Percentiles rank a stretch among this genome's conserved stretches.
phyloP scores from a whole-genome alignment of 2,329 filamentous ascomycete genomes.

The Calycina marina region DNA sequence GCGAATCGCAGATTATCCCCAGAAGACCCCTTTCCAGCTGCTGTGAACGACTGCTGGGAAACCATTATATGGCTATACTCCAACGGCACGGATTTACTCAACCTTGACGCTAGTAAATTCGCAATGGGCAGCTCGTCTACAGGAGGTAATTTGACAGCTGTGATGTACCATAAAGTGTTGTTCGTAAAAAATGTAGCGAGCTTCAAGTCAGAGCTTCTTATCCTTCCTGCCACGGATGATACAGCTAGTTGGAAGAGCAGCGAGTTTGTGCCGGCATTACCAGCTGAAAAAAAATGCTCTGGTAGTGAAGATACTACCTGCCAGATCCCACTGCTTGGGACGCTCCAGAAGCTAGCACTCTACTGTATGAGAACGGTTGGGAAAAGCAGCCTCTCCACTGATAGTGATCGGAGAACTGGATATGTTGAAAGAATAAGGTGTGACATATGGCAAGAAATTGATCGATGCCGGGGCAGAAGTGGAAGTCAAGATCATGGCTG shows the following conservation, averaged over 20 bases:
- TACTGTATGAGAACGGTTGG: constrained; percentile 35
- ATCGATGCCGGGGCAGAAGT: constrained; percentile 30
- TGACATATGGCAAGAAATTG: constrained; percentile 35
- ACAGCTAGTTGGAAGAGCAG: constrained; percentile 39
- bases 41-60: constrained; percentile 42
- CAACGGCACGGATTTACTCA: constrained; percentile 14
- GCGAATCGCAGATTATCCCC: constrained; percentile 32
- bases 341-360: constrained; percentile 37
- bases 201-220: constrained; percentile 35
- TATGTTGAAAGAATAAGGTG: constrained; percentile 38
- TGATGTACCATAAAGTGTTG: constrained; percentile 35
- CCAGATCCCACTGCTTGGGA: constrained; percentile 30
- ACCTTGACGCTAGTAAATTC: constrained; percentile 29
- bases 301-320: constrained; percentile 44
- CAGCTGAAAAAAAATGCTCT: constrained; percentile 43
- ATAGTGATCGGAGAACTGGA: constrained; percentile 41
- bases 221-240: constrained; percentile 44
- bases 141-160: constrained; percentile 35
- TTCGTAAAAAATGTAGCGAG: constrained; percentile 19
- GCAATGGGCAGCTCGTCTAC: constrained; percentile 36
- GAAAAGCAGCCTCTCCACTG: constrained; percentile 32
- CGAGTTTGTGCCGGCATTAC: constrained; percentile 35
- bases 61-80: constrained; percentile 31
- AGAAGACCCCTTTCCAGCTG: constrained; percentile 39
- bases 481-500: constrained; percentile 34